These are phyloP conservation scores for Sonneratia caseolaris DNA, from an alignment of 345 rosid genomes.

Conservation along the genomic window DNA sequence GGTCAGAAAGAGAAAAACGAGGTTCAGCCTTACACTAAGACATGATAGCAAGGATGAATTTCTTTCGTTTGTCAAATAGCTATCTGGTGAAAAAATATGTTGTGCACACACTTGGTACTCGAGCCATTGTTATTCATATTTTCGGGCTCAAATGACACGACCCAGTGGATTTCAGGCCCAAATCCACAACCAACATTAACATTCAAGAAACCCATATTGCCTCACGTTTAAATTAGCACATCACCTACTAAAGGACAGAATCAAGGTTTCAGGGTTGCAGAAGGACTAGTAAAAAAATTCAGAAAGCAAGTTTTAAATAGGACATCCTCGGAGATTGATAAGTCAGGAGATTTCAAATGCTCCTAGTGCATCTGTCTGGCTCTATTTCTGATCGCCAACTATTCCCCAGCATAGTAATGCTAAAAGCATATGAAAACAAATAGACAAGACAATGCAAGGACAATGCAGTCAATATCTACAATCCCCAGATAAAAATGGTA, in stretches of 20 bases:
- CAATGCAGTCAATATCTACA: background rate
- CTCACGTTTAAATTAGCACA: constrained; percentile 1
- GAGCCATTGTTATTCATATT: background rate
- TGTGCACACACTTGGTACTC: background rate
- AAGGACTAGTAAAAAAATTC: background rate
- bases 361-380: background rate
- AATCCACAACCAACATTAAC: background rate
- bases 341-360: background rate
- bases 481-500: background rate
- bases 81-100: background rate
- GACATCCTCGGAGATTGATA: background rate
- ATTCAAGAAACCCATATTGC: background rate
- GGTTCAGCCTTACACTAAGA: background rate
- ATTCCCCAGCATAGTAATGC: background rate
- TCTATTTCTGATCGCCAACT: background rate
- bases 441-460: background rate
- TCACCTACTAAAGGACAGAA: background rate
- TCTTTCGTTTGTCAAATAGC: background rate
- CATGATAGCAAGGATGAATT: background rate
- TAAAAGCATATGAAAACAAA: background rate
- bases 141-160: background rate
- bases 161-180: background rate
- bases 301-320: background rate
- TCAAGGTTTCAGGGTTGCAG: background rate
- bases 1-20: constrained; percentile 7